phyloP scores from a whole-genome alignment of 2,329 filamentous ascomycete species.

The Aplosporella prunicola region DNA sequence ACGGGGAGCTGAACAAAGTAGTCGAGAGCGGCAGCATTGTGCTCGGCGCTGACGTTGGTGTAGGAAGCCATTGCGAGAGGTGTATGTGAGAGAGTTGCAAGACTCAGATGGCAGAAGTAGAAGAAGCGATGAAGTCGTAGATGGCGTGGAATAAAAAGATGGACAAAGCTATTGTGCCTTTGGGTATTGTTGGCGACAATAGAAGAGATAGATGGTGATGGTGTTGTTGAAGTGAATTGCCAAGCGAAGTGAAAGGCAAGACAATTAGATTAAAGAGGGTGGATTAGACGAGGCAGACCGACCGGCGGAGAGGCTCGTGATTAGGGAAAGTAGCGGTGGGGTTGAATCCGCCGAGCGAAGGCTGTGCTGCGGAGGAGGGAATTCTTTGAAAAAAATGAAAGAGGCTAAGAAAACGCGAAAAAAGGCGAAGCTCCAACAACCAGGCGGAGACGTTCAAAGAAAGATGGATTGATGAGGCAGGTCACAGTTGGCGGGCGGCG shows the following conservation, averaged over 20 bases:
- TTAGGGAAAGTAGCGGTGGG: slow-evolving; percentile 1
- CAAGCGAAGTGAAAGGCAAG: slow-evolving; percentile 5
- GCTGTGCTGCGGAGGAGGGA: slow-evolving; percentile 6
- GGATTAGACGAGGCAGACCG: slow-evolving; percentile 10
- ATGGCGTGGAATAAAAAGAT: neutral
- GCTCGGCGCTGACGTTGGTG: slow-evolving; percentile 32
- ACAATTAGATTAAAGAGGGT: slow-evolving; percentile 8
- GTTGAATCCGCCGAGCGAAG: slow-evolving; percentile 6
- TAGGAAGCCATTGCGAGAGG: slow-evolving; percentile 33
- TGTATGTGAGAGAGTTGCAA: neutral
- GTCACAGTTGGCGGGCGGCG: too few relatives aligned
- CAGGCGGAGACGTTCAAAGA: slow-evolving; percentile 11
- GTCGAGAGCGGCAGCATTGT: slow-evolving; percentile 67
- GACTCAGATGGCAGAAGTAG: neutral
- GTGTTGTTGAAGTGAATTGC: slow-evolving; percentile 2
- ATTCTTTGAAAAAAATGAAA: too few relatives aligned
- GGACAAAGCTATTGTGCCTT: slow-evolving; percentile 8
- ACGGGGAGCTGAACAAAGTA: slow-evolving; percentile 73
- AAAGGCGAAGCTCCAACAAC: slow-evolving; percentile 11
- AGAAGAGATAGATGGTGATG: neutral
- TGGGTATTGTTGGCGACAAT: slow-evolving; percentile 1
- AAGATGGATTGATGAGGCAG: too few relatives aligned
- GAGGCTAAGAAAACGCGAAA: neutral
- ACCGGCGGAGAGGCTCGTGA: slow-evolving; percentile 8
- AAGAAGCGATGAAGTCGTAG: neutral